phyloP scores from a whole-genome alignment of 495 filamentous ascomycete species.

The Aspergillus indologenus region DNA sequence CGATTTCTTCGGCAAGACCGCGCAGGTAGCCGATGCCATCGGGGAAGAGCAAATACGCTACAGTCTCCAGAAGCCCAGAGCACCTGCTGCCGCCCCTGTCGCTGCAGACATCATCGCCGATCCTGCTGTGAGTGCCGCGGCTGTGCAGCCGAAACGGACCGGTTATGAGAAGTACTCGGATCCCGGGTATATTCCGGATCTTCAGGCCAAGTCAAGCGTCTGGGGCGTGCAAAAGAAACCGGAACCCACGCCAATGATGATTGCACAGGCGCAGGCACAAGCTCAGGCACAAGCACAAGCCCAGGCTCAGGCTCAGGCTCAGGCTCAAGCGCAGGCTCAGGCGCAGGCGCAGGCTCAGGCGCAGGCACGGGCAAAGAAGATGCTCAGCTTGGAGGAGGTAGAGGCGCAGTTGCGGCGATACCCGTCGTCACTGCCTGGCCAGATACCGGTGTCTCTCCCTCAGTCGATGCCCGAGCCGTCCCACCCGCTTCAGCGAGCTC shows the following conservation, averaged over 20 bases:
- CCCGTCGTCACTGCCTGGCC: constrained; percentile 32
- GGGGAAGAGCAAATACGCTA: constrained; percentile 87
- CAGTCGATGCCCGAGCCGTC: constrained; percentile 30
- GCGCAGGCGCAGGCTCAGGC: constrained; percentile 11
- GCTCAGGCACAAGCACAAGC: constrained; percentile 16
- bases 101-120: constrained; percentile 31
- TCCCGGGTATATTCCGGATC: constrained; percentile 71
- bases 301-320: constrained; percentile 9
- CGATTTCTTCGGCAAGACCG: constrained; percentile 92
- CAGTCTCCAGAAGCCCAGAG: constrained; percentile 58
- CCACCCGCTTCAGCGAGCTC: constrained; percentile 40
- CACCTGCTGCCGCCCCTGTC: constrained; percentile 35
- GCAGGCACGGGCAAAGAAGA: constrained; percentile 58
- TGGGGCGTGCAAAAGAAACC: constrained; percentile 73
- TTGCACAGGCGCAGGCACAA: constrained; percentile 9
- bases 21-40: constrained; percentile 77
- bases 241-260: constrained; percentile 17
- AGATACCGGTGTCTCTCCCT: constrained; percentile 30
- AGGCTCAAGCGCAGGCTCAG: constrained; percentile 11
- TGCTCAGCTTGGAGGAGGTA: constrained; percentile 96
- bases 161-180: constrained; percentile 89
- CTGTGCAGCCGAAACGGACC: constrained; percentile 59
- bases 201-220: constrained; percentile 88
- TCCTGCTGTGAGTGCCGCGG: constrained; percentile 32
- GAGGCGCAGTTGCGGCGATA: constrained; percentile 87